Evolutionary conservation across 2,329 filamentous ascomycete genomes (phyloP), one percentile per base, ranked within the genome.

Genomic region (Fulvia fulva): DNA sequence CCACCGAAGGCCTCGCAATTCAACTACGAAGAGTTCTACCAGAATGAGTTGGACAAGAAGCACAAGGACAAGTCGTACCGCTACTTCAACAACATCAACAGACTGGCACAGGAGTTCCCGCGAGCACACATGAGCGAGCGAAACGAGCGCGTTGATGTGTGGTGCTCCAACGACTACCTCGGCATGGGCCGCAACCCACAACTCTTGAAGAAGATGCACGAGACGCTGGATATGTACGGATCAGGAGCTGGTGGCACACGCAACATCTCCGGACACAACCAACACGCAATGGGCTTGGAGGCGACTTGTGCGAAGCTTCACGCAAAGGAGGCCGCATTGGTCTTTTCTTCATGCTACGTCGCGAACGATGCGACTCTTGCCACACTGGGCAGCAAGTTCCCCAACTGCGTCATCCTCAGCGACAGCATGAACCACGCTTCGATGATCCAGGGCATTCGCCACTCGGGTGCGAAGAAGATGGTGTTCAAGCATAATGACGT

Each of bases 1-100:
- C 80, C 81, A 32, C 79, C 79, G 12, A 72, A 75, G 34, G 70
- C 75, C 23, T 71, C 75, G 59, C 90, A 87, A 70, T 99, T 97
- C 76, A 83, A 97, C 76, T 99, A 99, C 71, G 87, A 96, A 70
- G 84, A 75, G 49, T 99, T 97, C 77, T 99, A 97, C 78, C 79
- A 87, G 65, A 80, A 80, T 61, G 93, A 99, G 75, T 78, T 99
- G 67, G 91, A 97, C 69, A 97, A 97, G 84, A 99, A 99, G 81
- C 94, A 96, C 83, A 92, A 96, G 82, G 94, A 99, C 83, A 97
- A 97, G 80, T 97, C 92, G 53, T 99, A 99, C 80, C 90, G 94
- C 72, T 97, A 97, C 81, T 99, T 99, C 82, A 99, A 99, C 83
- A 99, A 99, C 81, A 99, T 99, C 85, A 99, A 99, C 73, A 91